Base-by-base conservation (phyloP, 257 asterid genomes). In the Striga asiatica region DNA sequence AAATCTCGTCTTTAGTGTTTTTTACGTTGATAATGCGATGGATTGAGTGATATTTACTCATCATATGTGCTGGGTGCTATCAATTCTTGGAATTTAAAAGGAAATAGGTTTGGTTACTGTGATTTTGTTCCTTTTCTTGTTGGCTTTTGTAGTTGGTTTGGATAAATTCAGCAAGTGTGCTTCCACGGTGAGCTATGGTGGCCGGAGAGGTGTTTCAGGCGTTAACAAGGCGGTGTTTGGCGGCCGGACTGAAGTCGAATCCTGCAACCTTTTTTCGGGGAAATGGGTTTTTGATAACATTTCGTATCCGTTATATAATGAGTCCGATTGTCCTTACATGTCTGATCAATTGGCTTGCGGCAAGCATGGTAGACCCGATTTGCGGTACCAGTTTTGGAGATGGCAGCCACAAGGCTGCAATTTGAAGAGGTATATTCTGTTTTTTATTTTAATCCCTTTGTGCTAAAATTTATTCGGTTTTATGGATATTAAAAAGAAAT, bases 111-210 rank as follows among this genome's bases (percentile, higher is more conserved):
- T n/a, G n/a, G 70, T 29, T 29, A 29, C 5, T 11, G 6, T 38
- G 5, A n/a, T 16, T 4, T 14, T 29, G 10, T 24, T 21, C n/a
- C n/a, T n/a, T n/a, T 56, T 57, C 39, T 50, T 57, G 59, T 54
- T 61, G 56, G 50, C 8, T 41, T 53, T 20, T 24, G 64, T 58
- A 86, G 93, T 50, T 55, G 66, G 65, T 34, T 51, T 86, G 68
- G 84, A 89, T 71, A 79, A 77, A 64, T 73, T 54, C 19, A 80
- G 87, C 32, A 73, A 39, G 32, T 89, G 98, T 58, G 60, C 67
- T 9, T 68, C 84, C 52, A 92, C 93, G 19, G 79, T 81, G 50
- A 64, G 72, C 71, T 92, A 92, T 45, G 71, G 75, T 66, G 94
- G 94, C 49, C 71, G 79, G 71, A 78, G 81, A 72, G 84, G 68